Base-by-base conservation (phyloP, 352 stramenopile genomes). In the Globisporangium nodosum region DNA sequence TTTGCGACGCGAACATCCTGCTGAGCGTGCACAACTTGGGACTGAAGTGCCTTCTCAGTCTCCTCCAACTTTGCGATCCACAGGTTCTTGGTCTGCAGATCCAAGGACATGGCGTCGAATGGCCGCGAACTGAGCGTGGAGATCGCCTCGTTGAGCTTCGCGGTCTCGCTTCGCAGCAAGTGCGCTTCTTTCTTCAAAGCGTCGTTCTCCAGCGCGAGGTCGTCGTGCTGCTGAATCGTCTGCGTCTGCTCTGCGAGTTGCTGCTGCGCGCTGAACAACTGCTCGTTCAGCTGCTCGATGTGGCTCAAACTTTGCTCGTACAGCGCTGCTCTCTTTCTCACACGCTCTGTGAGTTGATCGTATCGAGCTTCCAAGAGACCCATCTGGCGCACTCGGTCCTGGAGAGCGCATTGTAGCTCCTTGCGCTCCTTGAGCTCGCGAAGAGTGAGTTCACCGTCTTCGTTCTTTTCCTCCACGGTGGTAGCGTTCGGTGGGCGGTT, bases 361-460 rank as follows among this genome's bases (percentile, higher is more conserved):
- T 80, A 88, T 16, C 76, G 76, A 9, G 73, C 69, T 56, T 90
- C 76, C 8, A 90, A 55, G 7, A 88, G 54, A 12, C 74, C 68
- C 45, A 87, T 64, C 35, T 86, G 71, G 9, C 74, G 75, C 8
- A 70, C 55, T 16, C 73, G 68, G 15, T 78, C 62, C 30, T 56
- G 31, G 0, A 88, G 51, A 45, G 64, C 58, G 3, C 63, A 45
- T 9, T 70, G 53, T 1, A 90, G 57, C 20, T 76, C 70, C 7
- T 68, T 43, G 35, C 68, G 67, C 20, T 78, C 52, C 2, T 46
- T 49, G 0, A 21, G 12, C 27, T 52, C 42, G 5, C 40, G 40
- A n/a, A 12, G 9, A 9, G 47, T 16, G 21, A 42, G 40, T 21
- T 47, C 42, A 3, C 27, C 5, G 9, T 39, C 57, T 6, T 43